These are phyloP conservation scores for Gloeophyllum trabeum DNA, from an alignment of 768 basidiomycete species.

Conservation along the genomic window DNA sequence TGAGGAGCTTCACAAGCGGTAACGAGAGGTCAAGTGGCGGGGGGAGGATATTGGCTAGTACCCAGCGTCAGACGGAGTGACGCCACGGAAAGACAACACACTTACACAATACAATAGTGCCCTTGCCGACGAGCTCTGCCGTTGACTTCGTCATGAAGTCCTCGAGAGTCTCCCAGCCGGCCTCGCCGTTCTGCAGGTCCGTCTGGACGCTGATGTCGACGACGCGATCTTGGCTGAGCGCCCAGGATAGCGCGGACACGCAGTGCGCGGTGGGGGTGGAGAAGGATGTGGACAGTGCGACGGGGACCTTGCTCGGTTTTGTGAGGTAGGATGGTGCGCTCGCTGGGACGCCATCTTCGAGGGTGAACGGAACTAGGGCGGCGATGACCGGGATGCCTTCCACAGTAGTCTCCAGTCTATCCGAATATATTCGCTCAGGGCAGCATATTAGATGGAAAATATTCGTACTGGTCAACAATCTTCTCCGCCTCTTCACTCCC, in stretches of 20 bases:
- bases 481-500: constrained; percentile 26
- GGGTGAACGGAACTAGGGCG: constrained; percentile 47
- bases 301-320: constrained; percentile 24
- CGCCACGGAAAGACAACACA: no score
- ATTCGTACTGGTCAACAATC: constrained; percentile 35
- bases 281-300: constrained; percentile 50
- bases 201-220: constrained; percentile 64
- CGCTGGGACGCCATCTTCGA: constrained; percentile 34
- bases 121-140: constrained; percentile 20
- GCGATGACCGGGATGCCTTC: constrained; percentile 33
- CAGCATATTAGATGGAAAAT: not conserved
- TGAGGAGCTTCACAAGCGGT: constrained; percentile 73
- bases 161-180: constrained; percentile 55
- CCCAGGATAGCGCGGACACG: constrained; percentile 52
- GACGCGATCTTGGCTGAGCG: constrained; percentile 45
- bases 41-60: constrained; percentile 67
- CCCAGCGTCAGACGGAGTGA: constrained; percentile 8
- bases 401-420: constrained; percentile 6
- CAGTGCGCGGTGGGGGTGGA: constrained; percentile 33
- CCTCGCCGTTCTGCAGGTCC: constrained; percentile 35
- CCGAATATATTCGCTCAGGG: not conserved
- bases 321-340: constrained; percentile 26
- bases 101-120: constrained; percentile 57
- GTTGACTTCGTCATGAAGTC: constrained; percentile 61
- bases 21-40: constrained; percentile 63